Evolutionary conservation across 2,329 filamentous ascomycete species (phyloP), one percentile per base, ranked within the genome.

Genomic region (Bipolaris cookei): DNA sequence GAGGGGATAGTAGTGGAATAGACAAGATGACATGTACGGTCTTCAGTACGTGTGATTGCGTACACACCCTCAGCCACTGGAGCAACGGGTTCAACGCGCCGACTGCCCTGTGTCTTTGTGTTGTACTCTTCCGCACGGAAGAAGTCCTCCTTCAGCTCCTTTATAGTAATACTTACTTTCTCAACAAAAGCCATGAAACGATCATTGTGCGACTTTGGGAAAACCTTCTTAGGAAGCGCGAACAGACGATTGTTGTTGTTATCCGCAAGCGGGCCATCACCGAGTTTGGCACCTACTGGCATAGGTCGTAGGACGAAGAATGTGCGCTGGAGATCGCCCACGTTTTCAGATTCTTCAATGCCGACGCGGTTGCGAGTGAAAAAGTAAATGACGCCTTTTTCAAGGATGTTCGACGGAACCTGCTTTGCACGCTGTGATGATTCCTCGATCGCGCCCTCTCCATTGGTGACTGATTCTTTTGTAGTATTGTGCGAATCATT

Each of bases 351-450:
- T 6, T 90, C 83, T 4, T 91, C 85, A 23, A 90, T 83, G 48
- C 86, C 86, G 35, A 97, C 90, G 11, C 91, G 88, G 6, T 87
- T 87, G 16, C 92, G 88, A 68, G 90, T 89, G 80, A 96, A 96
- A 82, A 96, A 96, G 81, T 96, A 96, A 65, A 97, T 88, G 66
- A 95, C 84, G 3, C 92, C 92, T 69, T 95, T 96, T 71, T 97
- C 92, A 2, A 96, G 82, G 21, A 96, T 86, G 57, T 81, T 87
- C 5, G 83, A 85, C 1, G 86, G 81, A 37, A 83, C 75, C 2
- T 79, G 76, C 42, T 82, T 75, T 65, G 82, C 81, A 39, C 84
- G 81, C 48, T 82, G 72, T 16, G 80, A 74, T 2, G 83, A 82
- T 47, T 82, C 77, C 56, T 80, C 77, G 4, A 86, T 74, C 1